Evolutionary conservation across 805 yeast genomes (phyloP).

Genomic region (Saccharomycopsis sp.): DNA sequence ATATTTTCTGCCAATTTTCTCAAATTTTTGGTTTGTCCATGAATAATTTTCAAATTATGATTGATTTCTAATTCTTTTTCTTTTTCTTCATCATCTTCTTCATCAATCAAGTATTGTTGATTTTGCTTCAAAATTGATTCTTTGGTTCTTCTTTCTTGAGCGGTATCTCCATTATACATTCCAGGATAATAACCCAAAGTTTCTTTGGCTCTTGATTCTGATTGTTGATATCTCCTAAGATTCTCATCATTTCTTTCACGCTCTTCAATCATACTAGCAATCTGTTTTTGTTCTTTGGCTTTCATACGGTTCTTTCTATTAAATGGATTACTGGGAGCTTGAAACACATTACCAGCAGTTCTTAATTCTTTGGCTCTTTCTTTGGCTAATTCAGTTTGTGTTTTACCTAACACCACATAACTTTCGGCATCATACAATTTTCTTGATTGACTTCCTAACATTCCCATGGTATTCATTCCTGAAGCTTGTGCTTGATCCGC

Average conservation of each 20-base stretch:
- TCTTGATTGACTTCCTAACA: slow-evolving; percentile 91
- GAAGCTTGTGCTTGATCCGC: slow-evolving; percentile 64
- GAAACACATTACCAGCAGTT: slow-evolving; percentile 21
- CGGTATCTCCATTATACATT: slow-evolving; percentile 20
- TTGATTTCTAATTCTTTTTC: slow-evolving; percentile 85
- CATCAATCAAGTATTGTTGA: slow-evolving; percentile 58
- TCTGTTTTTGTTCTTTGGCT: slow-evolving; percentile 61
- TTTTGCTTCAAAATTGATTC: slow-evolving; percentile 38
- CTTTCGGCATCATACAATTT: slow-evolving; percentile 71
- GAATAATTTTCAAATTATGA: slow-evolving; percentile 69
- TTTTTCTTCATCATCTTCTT: slow-evolving; percentile 87
- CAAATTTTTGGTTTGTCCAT: slow-evolving; percentile 56
- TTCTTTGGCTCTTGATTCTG: slow-evolving; percentile 58
- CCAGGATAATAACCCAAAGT: slow-evolving; percentile 39
- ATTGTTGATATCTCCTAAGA: slow-evolving; percentile 45
- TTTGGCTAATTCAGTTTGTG: slow-evolving; percentile 74
- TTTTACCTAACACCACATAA: slow-evolving; percentile 63
- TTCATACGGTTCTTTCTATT: slow-evolving; percentile 66
- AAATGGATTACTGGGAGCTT: slow-evolving; percentile 57
- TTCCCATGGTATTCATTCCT: slow-evolving; percentile 77
- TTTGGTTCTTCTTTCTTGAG: slow-evolving; percentile 27
- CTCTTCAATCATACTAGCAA: slow-evolving; percentile 49
- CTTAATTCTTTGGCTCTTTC: slow-evolving; percentile 72
- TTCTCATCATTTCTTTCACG: slow-evolving; percentile 53
- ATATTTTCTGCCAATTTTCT: slow-evolving; percentile 63